Percentiles rank a stretch among this genome's conserved stretches.
These are phyloP conservation scores for Raffaelea deltoideospora DNA, from an alignment of 2,329 filamentous ascomycete species.

Conservation along the genomic window DNA sequence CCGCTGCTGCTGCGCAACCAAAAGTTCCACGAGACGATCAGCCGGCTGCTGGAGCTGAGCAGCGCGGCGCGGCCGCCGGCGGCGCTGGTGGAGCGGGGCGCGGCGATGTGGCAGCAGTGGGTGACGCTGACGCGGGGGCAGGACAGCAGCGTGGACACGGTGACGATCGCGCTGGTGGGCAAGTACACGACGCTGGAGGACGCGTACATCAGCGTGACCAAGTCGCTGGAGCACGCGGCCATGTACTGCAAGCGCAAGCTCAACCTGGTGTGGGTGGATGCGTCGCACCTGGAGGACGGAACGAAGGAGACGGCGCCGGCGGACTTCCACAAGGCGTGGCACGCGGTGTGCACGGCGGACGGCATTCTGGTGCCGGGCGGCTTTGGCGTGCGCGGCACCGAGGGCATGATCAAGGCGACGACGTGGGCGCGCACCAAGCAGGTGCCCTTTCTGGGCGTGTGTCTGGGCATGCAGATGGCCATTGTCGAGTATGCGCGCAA, in stretches of 20 bases:
- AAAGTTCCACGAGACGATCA: slow-evolving; percentile 37
- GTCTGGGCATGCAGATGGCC: slow-evolving; percentile 83
- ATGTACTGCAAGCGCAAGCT: slow-evolving; percentile 76
- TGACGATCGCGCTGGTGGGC: slow-evolving; percentile 77
- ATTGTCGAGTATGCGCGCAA: slow-evolving; percentile 79
- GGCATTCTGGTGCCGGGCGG: slow-evolving; percentile 59
- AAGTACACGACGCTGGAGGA: slow-evolving; percentile 82
- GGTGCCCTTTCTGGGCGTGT: slow-evolving; percentile 76
- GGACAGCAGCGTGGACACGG: slow-evolving; percentile 40
- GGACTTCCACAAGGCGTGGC: slow-evolving; percentile 76
- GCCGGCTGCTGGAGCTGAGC: slow-evolving; percentile 49
- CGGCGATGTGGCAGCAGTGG: slow-evolving; percentile 59
- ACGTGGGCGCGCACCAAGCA: slow-evolving; percentile 74
- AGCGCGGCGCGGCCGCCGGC: slow-evolving; percentile 34
- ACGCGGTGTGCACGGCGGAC: slow-evolving; percentile 53
- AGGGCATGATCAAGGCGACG: slow-evolving; percentile 82
- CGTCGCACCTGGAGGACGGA: slow-evolving; percentile 63
- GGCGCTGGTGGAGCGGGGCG: slow-evolving; percentile 44
- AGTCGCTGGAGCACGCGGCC: slow-evolving; percentile 78
- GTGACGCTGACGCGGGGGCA: slow-evolving; percentile 44
- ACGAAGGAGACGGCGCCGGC: slow-evolving; percentile 47
- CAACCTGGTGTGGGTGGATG: slow-evolving; percentile 71
- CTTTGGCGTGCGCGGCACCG: slow-evolving; percentile 67
- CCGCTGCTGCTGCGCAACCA: slow-evolving; percentile 82
- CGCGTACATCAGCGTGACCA: slow-evolving; percentile 62